phyloP scores from a whole-genome alignment of 2,329 filamentous ascomycete genomes.

The Teratosphaeria viscida region DNA sequence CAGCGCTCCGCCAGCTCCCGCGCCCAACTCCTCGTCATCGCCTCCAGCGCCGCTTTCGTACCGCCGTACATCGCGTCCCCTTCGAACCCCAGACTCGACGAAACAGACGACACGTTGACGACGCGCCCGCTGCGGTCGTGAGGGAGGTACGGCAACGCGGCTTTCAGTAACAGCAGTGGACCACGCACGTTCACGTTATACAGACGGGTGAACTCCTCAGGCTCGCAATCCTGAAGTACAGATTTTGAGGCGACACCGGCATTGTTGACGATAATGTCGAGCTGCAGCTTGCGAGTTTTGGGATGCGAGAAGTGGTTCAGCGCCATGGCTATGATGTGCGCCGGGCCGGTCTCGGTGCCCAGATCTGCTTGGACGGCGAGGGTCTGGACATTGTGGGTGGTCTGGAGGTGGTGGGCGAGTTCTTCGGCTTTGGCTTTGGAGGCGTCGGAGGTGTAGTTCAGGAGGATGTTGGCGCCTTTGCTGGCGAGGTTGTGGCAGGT shows the following conservation, averaged over 20 bases:
- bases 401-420: slow-evolving; percentile 46
- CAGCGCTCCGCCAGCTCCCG: slow-evolving; percentile 51
- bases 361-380: slow-evolving; percentile 62
- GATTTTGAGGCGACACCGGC: slow-evolving; percentile 61
- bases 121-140: slow-evolving; percentile 56
- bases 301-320: slow-evolving; percentile 49
- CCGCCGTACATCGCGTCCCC: slow-evolving; percentile 54
- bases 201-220: slow-evolving; percentile 57
- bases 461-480: slow-evolving; percentile 58
- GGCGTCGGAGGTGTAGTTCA: slow-evolving; percentile 61
- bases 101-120: slow-evolving; percentile 52
- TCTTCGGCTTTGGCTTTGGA: slow-evolving; percentile 43
- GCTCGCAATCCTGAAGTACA: slow-evolving; percentile 49
- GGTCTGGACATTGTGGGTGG: slow-evolving; percentile 49
- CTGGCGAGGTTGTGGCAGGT: slow-evolving; percentile 60
- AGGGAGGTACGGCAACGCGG: slow-evolving; percentile 58
- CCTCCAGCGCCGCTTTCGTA: slow-evolving; percentile 56
- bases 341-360: slow-evolving; percentile 49
- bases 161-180: slow-evolving; percentile 67
- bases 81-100: slow-evolving; percentile 46
- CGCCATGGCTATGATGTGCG: slow-evolving; percentile 48
- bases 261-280: slow-evolving; percentile 84
- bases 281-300: slow-evolving; percentile 48
- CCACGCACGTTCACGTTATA: slow-evolving; percentile 77
- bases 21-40: slow-evolving; percentile 60